Percentiles rank a stretch among this genome's conserved stretches.
Evolutionary conservation across 1,284 basidiomycete genomes (phyloP).

Genomic region (Sporisorium scitamineum): DNA sequence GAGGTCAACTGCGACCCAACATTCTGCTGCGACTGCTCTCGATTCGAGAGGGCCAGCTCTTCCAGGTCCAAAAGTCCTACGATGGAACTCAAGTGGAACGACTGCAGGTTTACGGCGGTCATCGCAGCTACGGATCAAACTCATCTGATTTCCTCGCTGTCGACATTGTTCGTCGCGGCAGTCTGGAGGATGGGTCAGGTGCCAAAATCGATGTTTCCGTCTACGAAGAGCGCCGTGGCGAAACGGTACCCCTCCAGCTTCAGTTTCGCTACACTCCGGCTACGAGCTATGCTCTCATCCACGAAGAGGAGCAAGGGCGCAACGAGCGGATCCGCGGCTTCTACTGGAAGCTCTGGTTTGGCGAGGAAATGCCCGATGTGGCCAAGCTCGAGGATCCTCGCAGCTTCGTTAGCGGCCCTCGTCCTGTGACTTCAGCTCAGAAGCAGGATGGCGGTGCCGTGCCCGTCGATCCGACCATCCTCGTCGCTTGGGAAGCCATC

Average conservation of each 20-base stretch:
- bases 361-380: conserved; percentile 75
- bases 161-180: conserved; percentile 70
- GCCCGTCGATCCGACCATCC: conserved; percentile 97
- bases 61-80: conserved; percentile 74
- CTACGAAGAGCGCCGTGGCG: conserved; percentile 83
- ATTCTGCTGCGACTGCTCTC: conserved; percentile 84
- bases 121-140: conserved; percentile 82
- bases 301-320: conserved; percentile 85
- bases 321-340: conserved; percentile 85
- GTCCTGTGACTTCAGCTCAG: conserved; percentile 75
- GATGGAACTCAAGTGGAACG: conserved; percentile 70
- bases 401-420: conserved; percentile 79
- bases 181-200: background rate
- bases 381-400: conserved; percentile 72
- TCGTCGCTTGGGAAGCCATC: conserved; percentile 82
- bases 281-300: conserved; percentile 83
- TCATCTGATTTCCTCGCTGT: conserved; percentile 80
- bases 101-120: conserved; percentile 88
- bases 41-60: conserved; percentile 72
- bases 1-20: conserved; percentile 79
- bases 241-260: conserved; percentile 79
- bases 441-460: conserved; percentile 2
- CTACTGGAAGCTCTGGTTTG: conserved; percentile 72
- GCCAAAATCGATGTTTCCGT: conserved; percentile 79
- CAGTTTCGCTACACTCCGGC: conserved; percentile 81